Evolutionary conservation across 257 asterid genomes (phyloP).

Genomic region (Penstemon eatonii): DNA sequence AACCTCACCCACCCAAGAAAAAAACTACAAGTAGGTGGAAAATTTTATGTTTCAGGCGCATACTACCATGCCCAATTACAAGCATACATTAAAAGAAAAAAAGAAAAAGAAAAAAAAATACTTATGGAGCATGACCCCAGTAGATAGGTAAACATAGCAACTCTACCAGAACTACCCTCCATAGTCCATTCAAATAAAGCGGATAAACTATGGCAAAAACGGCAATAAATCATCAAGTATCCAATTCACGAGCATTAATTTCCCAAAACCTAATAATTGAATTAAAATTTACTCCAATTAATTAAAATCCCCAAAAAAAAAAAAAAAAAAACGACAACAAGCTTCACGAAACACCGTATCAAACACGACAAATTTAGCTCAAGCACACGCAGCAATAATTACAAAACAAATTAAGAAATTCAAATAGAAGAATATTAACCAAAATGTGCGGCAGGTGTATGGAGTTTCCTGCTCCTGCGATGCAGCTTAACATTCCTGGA

Average conservation of each 20-base stretch:
- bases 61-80: neutral
- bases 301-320: constrained; percentile 10
- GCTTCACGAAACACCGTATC: constrained; percentile 10
- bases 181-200: constrained; percentile 8
- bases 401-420: neutral
- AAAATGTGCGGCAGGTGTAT: constrained; percentile 4
- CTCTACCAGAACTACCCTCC: constrained; percentile 16
- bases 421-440: neutral
- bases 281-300: constrained; percentile 4
- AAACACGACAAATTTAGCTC: constrained; percentile 1
- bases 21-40: constrained; percentile 12
- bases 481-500: constrained; percentile 24
- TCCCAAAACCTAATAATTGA: neutral
- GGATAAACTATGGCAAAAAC: constrained; percentile 25
- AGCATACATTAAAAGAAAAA: constrained; percentile 8
- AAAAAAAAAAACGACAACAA: neutral
- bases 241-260: neutral
- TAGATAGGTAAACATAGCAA: neutral
- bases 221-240: constrained; percentile 15
- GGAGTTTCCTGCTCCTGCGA: constrained; percentile 29
- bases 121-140: neutral
- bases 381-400: constrained; percentile 17
- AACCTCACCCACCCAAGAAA: constrained; percentile 27
- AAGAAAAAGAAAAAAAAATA: neutral
- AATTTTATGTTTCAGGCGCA: constrained; percentile 5